Evolutionary conservation across 257 asterid genomes (phyloP).

Genomic region (Solanum gracilifrons): DNA sequence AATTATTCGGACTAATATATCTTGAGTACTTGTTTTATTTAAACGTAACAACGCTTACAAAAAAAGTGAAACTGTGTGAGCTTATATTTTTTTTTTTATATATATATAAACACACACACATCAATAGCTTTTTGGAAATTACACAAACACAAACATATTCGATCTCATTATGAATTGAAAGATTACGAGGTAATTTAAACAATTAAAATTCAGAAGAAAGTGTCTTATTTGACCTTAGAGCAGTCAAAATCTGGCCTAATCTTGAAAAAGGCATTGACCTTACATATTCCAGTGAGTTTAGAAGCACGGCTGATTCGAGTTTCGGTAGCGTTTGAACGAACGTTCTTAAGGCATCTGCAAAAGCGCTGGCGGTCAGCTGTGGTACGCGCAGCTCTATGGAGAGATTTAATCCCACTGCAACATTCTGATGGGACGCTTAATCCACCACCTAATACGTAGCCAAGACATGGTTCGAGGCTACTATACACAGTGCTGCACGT

Average conservation of each 20-base stretch:
- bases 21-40: no score
- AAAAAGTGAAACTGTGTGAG: background rate
- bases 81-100: no score
- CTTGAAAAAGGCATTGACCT: background rate
- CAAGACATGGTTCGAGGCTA: background rate
- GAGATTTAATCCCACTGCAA: slow-evolving; percentile 1
- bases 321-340: background rate
- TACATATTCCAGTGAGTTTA: background rate
- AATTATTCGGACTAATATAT: background rate
- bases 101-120: no score
- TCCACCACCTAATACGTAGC: background rate
- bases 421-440: background rate
- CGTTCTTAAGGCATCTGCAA: slow-evolving; percentile 1
- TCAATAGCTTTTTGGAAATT: background rate
- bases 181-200: no score
- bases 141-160: background rate
- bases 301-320: background rate
- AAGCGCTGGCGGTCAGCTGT: background rate
- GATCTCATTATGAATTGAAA: background rate
- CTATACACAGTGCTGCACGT: background rate
- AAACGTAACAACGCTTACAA: background rate
- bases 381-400: background rate
- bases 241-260: background rate
- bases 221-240: slow-evolving; percentile 1
- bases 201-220: background rate